Evolutionary conservation across 2,329 filamentous ascomycete genomes (phyloP).

Genomic region (Ceratocystis ficicola): DNA sequence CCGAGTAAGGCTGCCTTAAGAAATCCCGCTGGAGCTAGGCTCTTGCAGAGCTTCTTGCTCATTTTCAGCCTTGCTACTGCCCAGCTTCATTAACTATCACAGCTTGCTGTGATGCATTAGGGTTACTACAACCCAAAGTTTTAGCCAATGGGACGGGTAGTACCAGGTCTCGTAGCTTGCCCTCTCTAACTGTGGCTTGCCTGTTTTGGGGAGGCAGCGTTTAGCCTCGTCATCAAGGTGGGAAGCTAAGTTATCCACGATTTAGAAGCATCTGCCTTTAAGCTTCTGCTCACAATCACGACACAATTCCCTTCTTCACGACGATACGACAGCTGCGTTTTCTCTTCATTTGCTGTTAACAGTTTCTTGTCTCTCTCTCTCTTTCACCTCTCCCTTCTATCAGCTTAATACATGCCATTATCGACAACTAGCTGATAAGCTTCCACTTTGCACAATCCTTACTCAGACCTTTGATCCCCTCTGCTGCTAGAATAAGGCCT

Average conservation of each 20-base stretch:
- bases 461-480: constrained; percentile 24
- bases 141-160: neutral
- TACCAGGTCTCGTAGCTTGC: neutral
- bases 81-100: too few species aligned
- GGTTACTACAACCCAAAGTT: neutral
- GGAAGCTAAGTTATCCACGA: constrained; percentile 12
- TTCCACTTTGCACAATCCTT: constrained; percentile 18
- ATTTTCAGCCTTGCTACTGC: neutral
- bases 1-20: neutral
- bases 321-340: neutral
- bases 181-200: constrained; percentile 9
- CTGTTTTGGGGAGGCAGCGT: constrained; percentile 35
- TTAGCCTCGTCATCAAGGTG: constrained; percentile 45
- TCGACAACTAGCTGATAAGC: neutral
- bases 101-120: neutral
- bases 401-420: constrained; percentile 3
- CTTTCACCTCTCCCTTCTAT: neutral
- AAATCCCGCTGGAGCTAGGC: neutral
- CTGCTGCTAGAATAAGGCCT: neutral
- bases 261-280: neutral
- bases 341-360: constrained; percentile 2
- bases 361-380: neutral
- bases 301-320: constrained; percentile 21
- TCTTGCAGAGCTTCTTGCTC: neutral
- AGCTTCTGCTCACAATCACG: constrained; percentile 21